These are phyloP conservation scores for Neophaeococcomyces mojaviensis DNA, from an alignment of 2,329 filamentous ascomycete genomes.

Conservation along the genomic window DNA sequence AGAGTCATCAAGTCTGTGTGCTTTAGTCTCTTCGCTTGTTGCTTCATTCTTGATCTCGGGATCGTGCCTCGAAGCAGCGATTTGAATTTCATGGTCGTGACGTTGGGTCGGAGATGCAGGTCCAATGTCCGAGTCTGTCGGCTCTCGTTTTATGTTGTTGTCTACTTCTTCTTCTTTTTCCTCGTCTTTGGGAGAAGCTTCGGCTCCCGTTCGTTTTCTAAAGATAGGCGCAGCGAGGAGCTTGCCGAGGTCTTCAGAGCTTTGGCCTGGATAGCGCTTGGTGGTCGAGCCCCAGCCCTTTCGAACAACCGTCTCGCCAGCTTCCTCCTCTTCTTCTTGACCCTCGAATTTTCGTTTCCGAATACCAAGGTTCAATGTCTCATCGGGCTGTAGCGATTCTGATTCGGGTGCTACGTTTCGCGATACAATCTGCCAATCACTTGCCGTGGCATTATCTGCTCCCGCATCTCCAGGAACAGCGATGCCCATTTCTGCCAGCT, in stretches of 20 bases:
- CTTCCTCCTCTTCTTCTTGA: conserved; percentile 34
- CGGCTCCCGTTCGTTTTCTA: conserved; percentile 29
- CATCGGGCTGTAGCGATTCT: conserved; percentile 24
- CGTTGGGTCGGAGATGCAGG: not conserved
- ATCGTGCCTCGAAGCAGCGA: not conserved
- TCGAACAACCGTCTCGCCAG: conserved; percentile 26
- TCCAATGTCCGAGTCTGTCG: not conserved
- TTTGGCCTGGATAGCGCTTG: conserved; percentile 32
- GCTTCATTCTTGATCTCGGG: conserved; percentile 1
- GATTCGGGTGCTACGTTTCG: conserved; percentile 30
- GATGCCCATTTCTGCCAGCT: conserved; percentile 81
- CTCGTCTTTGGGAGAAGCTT: not conserved
- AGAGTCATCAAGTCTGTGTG: conserved; percentile 19
- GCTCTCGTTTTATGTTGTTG: not conserved
- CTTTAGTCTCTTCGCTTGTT: conserved; percentile 11
- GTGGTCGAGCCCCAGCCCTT: conserved; percentile 40
- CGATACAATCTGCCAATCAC: conserved; percentile 73
- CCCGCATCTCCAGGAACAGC: conserved; percentile 71
- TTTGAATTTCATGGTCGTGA: not conserved
- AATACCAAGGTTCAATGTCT: conserved; percentile 36
- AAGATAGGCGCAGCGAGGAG: conserved; percentile 35
- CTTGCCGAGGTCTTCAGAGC: conserved; percentile 36
- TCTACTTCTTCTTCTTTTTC: not conserved
- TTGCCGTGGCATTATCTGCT: conserved; percentile 75
- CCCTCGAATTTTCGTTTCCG: conserved; percentile 39